A percentile compares a stretch with the other conserved stretches of the same genome.
These are phyloP conservation scores for Hevea brasiliensis DNA, from an alignment of 345 rosid genomes.

Conservation along the genomic window DNA sequence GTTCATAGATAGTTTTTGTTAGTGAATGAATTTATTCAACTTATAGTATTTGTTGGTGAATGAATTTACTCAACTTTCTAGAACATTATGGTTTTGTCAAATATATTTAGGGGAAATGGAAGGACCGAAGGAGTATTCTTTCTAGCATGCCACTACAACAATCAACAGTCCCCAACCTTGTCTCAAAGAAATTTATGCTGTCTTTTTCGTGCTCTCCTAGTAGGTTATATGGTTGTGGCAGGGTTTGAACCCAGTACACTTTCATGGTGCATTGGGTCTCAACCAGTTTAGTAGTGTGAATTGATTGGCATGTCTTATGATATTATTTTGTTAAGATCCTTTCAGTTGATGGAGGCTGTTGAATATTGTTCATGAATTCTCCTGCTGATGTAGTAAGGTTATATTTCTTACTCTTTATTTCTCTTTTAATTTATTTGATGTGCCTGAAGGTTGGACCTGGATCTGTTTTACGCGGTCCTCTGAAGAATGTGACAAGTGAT, in stretches of 20 bases:
- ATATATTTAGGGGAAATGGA: background rate
- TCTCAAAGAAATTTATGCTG: background rate
- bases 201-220: background rate
- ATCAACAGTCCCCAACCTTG: background rate
- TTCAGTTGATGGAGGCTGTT: background rate
- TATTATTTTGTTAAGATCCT: background rate
- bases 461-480: constrained; percentile 88
- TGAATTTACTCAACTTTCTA: background rate
- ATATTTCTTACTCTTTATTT: constrained; percentile 11
- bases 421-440: constrained; percentile 17
- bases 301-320: background rate
- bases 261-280: background rate
- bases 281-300: background rate
- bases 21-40: too few species aligned
- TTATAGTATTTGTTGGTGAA: background rate
- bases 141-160: background rate
- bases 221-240: constrained; percentile 2
- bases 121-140: background rate
- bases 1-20: too few species aligned
- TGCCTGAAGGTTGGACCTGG: constrained; percentile 83
- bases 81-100: background rate
- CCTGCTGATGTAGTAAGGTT: constrained; percentile 1
- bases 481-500: constrained; percentile 74
- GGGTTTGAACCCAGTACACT: background rate
- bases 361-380: background rate